Evolutionary conservation across 2,329 filamentous ascomycete species (phyloP).

Genomic region (Lasiodiplodia sp.): DNA sequence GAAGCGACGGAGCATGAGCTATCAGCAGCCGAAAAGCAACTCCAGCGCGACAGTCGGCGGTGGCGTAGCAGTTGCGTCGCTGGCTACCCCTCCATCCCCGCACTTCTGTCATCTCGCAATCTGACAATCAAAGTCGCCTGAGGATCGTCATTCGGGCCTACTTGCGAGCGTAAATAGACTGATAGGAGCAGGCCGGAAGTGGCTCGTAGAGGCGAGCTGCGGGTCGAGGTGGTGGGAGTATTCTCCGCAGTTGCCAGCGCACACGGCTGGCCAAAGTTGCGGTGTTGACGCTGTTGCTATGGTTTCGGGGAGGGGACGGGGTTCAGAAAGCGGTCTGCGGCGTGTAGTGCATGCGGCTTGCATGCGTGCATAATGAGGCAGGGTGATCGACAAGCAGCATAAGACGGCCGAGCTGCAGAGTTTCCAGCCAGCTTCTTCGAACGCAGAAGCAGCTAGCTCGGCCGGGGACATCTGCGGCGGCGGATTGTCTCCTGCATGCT

Average conservation of each 20-base stretch:
- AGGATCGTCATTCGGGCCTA: conserved; percentile 12
- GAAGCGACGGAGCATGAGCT: background rate
- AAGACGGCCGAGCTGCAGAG: conserved; percentile 1
- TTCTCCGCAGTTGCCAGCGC: conserved; percentile 27
- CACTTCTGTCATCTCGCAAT: conserved; percentile 5
- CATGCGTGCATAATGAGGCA: conserved; percentile 19
- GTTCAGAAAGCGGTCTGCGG: conserved; percentile 10
- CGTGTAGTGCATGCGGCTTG: background rate
- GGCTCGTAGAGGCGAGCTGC: background rate
- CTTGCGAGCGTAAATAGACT: background rate
- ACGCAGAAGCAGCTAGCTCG: conserved; percentile 7
- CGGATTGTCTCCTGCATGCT: conserved; percentile 8
- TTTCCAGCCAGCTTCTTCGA: conserved; percentile 17
- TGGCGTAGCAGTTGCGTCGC: conserved; percentile 5
- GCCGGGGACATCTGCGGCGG: conserved; percentile 12
- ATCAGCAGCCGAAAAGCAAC: background rate
- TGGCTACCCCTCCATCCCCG: conserved; percentile 11
- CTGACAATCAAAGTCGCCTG: conserved; percentile 1
- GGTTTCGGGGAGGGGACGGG: background rate
- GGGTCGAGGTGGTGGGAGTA: conserved; percentile 13
- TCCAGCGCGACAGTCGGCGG: background rate
- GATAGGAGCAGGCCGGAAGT: conserved; percentile 16
- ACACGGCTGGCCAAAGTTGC: conserved; percentile 17
- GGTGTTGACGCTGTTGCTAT: conserved; percentile 27
- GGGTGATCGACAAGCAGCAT: conserved; percentile 18